These are phyloP conservation scores for Primulina eburnea DNA, from an alignment of 257 asterid species.

Conservation along the genomic window DNA sequence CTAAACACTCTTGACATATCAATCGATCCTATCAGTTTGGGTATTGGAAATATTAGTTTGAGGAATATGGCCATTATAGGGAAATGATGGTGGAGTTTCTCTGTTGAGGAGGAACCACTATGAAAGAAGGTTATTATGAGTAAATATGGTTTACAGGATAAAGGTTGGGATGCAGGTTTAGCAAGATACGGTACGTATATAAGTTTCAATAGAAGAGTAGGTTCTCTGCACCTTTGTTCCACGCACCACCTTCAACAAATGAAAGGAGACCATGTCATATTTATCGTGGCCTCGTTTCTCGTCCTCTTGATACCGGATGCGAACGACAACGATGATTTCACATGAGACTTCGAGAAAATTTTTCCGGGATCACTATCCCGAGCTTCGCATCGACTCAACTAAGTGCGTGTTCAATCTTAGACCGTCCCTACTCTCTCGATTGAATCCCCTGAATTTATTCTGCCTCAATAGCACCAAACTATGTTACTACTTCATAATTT, in stretches of 20 bases:
- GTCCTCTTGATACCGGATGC: slow-evolving; percentile 36
- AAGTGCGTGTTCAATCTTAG: slow-evolving; percentile 94
- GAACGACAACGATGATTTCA: slow-evolving; percentile 41
- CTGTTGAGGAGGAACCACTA: too few relatives aligned
- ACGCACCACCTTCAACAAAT: slow-evolving; percentile 36
- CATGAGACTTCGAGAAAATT: slow-evolving; percentile 48
- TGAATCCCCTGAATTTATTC: slow-evolving; percentile 94
- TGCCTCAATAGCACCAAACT: slow-evolving; percentile 96
- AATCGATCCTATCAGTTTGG: too few relatives aligned
- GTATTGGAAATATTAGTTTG: too few relatives aligned
- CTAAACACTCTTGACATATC: too few relatives aligned
- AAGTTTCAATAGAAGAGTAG: slow-evolving; percentile 23
- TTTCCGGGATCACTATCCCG: slow-evolving; percentile 88
- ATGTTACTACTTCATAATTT: slow-evolving; percentile 14
- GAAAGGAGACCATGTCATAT: slow-evolving; percentile 51
- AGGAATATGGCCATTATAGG: too few relatives aligned
- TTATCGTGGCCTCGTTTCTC: slow-evolving; percentile 32
- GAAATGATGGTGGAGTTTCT: too few relatives aligned
- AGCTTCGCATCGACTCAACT: slow-evolving; percentile 98
- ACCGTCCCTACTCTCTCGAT: slow-evolving; percentile 96
- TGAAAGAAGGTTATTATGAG: too few relatives aligned
- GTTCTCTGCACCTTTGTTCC: slow-evolving; percentile 30
- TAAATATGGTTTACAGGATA: too few relatives aligned
- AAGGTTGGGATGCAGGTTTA: too few relatives aligned
- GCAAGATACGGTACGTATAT: too few relatives aligned